A percentile compares a stretch with the other conserved stretches of the same genome.
Conservation (phyloP, 1,284 basidiomycete genomes). For the Boletus semigastroideus region DNA sequence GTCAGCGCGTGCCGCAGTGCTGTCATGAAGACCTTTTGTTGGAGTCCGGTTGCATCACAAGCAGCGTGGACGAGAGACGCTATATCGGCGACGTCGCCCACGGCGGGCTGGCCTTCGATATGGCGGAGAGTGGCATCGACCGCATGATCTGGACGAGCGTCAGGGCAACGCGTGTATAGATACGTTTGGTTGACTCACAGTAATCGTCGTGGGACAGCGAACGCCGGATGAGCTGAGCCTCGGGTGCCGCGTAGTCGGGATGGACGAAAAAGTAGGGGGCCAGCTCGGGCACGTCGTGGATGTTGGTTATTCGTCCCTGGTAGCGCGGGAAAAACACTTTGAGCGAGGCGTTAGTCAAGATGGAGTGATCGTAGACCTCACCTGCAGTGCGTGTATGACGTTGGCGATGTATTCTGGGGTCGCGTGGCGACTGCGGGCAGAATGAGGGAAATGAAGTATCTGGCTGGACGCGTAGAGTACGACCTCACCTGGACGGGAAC, state of each 20-base stretch:
- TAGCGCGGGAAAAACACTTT: not conserved
- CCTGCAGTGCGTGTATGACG: slow-evolving; percentile 60
- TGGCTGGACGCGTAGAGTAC: not conserved
- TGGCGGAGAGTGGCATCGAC: slow-evolving; percentile 16
- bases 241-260: slow-evolving; percentile 55
- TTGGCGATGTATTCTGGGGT: slow-evolving; percentile 53
- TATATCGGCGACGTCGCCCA: slow-evolving; percentile 27
- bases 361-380: slow-evolving; percentile 19
- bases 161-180: not conserved
- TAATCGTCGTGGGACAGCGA: slow-evolving; percentile 42
- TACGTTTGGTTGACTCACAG: slow-evolving; percentile 36
- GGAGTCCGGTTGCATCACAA: slow-evolving; percentile 41
- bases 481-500: slow-evolving; percentile 39
- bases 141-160: slow-evolving; percentile 13
- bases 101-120: slow-evolving; percentile 9
- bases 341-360: no score
- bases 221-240: slow-evolving; percentile 57
- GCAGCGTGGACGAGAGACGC: slow-evolving; percentile 44
- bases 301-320: slow-evolving; percentile 68
- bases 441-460: not conserved
- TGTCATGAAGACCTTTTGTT: slow-evolving; percentile 63
- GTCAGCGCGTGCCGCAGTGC: slow-evolving; percentile 76
- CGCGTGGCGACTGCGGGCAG: slow-evolving; percentile 44
- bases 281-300: slow-evolving; percentile 65
- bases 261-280: slow-evolving; percentile 79